Percentiles rank a stretch among this genome's conserved stretches.
Evolutionary conservation across 768 basidiomycete species (phyloP).

Genomic region (Gloeopeniophorella convolvens): DNA sequence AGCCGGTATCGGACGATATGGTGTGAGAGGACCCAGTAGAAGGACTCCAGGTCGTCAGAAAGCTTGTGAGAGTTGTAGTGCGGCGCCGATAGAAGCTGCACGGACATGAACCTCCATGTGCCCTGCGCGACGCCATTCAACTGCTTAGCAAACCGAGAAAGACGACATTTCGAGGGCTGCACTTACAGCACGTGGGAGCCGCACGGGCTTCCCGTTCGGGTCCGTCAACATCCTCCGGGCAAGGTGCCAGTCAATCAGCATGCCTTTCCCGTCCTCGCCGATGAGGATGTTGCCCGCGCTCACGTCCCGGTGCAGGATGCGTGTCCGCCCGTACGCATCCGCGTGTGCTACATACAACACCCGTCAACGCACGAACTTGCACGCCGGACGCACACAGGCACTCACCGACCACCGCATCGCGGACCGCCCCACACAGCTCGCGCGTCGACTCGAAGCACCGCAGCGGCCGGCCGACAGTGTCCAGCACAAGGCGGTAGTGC

Average conservation of each 20-base stretch:
- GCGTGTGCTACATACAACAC: background rate
- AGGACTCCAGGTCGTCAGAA: conserved; percentile 19
- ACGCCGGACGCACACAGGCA: too few species aligned
- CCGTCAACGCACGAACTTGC: too few species aligned
- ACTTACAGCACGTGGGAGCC: background rate
- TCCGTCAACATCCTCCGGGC: background rate
- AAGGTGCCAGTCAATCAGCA: conserved; percentile 4
- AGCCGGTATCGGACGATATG: background rate
- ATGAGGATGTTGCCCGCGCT: conserved; percentile 4
- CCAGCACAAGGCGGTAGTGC: background rate
- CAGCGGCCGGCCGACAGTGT: background rate
- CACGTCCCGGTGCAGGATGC: conserved; percentile 6
- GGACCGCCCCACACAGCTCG: background rate
- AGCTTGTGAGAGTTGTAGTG: background rate
- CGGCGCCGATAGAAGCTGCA: background rate
- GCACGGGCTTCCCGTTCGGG: background rate
- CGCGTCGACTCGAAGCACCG: background rate
- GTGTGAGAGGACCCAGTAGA: conserved; percentile 14
- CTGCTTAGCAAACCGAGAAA: too few species aligned
- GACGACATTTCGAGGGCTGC: background rate
- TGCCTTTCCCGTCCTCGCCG: background rate
- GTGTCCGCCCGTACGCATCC: background rate
- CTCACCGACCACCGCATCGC: background rate
- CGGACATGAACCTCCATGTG: conserved; percentile 19
- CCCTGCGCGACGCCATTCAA: conserved; percentile 10